These are phyloP conservation scores for Picea mariana DNA, from an alignment of 83 land plant species.

Conservation along the genomic window DNA sequence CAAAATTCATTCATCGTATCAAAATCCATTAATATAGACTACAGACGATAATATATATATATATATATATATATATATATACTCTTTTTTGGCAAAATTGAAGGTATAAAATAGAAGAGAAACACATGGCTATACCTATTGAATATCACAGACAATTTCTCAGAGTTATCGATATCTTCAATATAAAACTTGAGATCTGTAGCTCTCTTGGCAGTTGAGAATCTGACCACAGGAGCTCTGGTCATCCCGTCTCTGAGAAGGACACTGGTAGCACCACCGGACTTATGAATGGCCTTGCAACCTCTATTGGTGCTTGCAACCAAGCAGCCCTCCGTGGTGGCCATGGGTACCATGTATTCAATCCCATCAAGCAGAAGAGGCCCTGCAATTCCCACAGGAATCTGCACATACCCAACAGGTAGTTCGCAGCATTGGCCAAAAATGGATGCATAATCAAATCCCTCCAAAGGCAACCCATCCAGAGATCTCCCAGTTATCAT, in stretches of 20 bases:
- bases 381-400: conserved; percentile 90
- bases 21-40: too few relatives aligned
- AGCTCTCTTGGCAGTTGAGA: conserved; percentile 55
- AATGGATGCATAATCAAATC: conserved; percentile 72
- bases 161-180: conserved; percentile 64
- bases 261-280: conserved; percentile 76
- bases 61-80: too few relatives aligned
- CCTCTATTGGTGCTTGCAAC: conserved; percentile 93
- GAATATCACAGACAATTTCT: conserved; percentile 63
- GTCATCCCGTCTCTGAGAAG: conserved; percentile 86
- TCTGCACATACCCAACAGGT: conserved; percentile 82
- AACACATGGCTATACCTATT: conserved; percentile 51
- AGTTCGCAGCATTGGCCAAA: conserved; percentile 91
- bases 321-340: conserved; percentile 91
- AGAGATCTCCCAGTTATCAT: conserved; percentile 60
- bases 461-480: conserved; percentile 71
- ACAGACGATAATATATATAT: too few relatives aligned
- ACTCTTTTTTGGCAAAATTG: too few relatives aligned
- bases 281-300: conserved; percentile 76
- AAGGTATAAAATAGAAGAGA: too few relatives aligned
- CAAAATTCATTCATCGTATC: too few relatives aligned
- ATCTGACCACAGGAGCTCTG: conserved; percentile 83
- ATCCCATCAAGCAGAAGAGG: conserved; percentile 72
- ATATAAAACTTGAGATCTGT: conserved; percentile 76
- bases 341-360: conserved; percentile 87